A percentile compares a stretch with the other conserved stretches of the same genome.
Evolutionary conservation across 1,284 basidiomycete species (phyloP).

Genomic region (Puccinia coronata): DNA sequence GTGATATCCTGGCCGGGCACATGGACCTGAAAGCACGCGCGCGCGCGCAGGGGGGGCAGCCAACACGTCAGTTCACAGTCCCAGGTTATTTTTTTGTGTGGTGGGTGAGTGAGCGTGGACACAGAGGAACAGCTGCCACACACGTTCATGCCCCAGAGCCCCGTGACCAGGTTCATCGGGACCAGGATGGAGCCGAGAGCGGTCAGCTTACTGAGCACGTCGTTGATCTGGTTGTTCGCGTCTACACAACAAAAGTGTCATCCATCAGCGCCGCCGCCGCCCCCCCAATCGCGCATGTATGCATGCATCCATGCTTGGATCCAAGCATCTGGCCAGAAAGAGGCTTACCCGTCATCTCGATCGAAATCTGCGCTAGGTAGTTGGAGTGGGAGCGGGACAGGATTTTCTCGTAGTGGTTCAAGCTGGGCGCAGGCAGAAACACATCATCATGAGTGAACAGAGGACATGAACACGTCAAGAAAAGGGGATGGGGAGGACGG

Average conservation of each 20-base stretch:
- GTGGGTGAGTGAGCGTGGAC: no score
- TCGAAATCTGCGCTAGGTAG: slow-evolving; percentile 95
- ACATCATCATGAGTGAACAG: neutral
- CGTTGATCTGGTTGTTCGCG: slow-evolving; percentile 99
- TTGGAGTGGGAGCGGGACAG: slow-evolving; percentile 98
- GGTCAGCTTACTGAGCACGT: slow-evolving; percentile 96
- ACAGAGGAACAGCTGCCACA: neutral
- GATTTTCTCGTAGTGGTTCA: slow-evolving; percentile 99
- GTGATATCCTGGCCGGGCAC: slow-evolving; percentile 76
- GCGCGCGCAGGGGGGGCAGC: neutral
- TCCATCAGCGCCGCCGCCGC: no score
- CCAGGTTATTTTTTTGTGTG: no score
- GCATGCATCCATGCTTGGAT: no score
- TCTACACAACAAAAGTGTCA: slow-evolving; percentile 64
- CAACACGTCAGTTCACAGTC: no score
- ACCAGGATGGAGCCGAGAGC: slow-evolving; percentile 96
- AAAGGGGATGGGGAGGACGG: slow-evolving; percentile 32
- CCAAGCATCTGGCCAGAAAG: no score
- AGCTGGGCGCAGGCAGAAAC: slow-evolving; percentile 45
- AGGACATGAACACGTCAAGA: neutral
- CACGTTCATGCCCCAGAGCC: slow-evolving; percentile 84
- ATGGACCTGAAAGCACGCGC: slow-evolving; percentile 61
- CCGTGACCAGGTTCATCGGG: slow-evolving; percentile 62
- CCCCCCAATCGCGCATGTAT: no score
- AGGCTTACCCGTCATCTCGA: slow-evolving; percentile 71